Evolutionary conservation across 352 stramenopile species (phyloP).

Genomic region (Phytophthora niederhauseri): DNA sequence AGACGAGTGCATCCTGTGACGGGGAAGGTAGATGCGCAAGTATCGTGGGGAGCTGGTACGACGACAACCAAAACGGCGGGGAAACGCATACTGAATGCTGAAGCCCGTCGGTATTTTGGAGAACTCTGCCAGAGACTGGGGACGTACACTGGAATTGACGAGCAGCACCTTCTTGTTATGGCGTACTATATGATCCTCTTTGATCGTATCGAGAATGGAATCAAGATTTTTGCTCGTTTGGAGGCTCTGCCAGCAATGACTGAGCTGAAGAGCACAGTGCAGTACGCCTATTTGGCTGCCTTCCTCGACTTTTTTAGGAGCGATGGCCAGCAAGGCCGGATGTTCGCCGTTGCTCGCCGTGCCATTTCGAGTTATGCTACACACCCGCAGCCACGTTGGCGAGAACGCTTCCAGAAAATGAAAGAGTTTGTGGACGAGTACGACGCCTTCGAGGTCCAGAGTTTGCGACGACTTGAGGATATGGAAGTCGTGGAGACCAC

Average conservation of each 20-base stretch:
- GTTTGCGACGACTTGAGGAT: conserved; percentile 17
- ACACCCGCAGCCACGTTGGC: conserved; percentile 54
- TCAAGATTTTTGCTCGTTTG: conserved; percentile 42
- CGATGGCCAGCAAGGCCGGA: conserved; percentile 3
- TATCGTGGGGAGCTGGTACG: neutral
- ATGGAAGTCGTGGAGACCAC: conserved; percentile 24
- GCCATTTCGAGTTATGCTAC: conserved; percentile 42
- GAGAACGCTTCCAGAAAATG: conserved; percentile 49
- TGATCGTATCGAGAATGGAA: conserved; percentile 41
- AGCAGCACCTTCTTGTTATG: conserved; percentile 48
- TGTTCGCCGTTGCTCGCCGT: conserved; percentile 44
- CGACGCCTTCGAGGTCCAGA: conserved; percentile 38
- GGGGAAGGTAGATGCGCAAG: conserved; percentile 19
- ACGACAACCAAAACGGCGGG: conserved; percentile 11
- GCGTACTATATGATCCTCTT: conserved; percentile 58
- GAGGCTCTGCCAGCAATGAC: conserved; percentile 3
- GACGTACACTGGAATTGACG: conserved; percentile 29
- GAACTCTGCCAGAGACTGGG: conserved; percentile 49
- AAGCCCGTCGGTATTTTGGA: conserved; percentile 45
- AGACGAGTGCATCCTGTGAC: conserved; percentile 47
- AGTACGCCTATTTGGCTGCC: conserved; percentile 62
- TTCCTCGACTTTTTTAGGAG: conserved; percentile 67
- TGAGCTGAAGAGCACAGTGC: conserved; percentile 36
- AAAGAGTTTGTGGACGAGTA: conserved; percentile 51
- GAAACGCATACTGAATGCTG: conserved; percentile 45